Evolutionary conservation across 129 eudicot species (phyloP), one percentile per base, ranked within the genome.

Genomic region (Daucus carota): DNA sequence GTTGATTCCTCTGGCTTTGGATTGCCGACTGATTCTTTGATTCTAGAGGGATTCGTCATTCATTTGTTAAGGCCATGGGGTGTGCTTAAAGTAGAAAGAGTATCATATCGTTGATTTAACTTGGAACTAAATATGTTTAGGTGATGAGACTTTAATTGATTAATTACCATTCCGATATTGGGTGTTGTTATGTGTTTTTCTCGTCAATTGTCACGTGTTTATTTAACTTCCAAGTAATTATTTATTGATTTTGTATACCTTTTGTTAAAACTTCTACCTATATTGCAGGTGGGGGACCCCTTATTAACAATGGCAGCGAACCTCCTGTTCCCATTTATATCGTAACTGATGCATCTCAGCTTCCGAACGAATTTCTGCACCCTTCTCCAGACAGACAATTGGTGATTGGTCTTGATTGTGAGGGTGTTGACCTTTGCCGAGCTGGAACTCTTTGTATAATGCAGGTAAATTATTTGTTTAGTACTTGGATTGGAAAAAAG

Each of bases 341-440:
- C 54, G 95, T 95, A 78, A 95, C 97, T 57, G 75, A 89, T 78
- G 84, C 90, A 72, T 76, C 85, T 76, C 93, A 91, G 74, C 99
- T 95, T 82, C 97, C 97, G 15, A 74, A 73, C 52, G 99, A 91
- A 24, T 89, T 95, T 69, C 76, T 95, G 80, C 85, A 89, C 40
- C 99, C 97, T 62, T 87, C 97, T 67, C 81, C 83, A 44, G 90
- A 85, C 52, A 82, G 57, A 42, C 82, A 89, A 44, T 76, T 91
- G 73, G 92, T 91, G 29, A 84, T 95, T 74, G 99, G 99, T 75
- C 90, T 91, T 73, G 99, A 95, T 69, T 95, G 99, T 78, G 99
- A 95, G 82, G 99, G 99, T 76, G 99, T 89, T 82, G 97, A 94
- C 86, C 99, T 95, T 76, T 91, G 99, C 76, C 92, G 99, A 33